A percentile compares a stretch with the other conserved stretches of the same genome.
These are phyloP conservation scores for Penicillium coprophilum DNA, from an alignment of 495 filamentous ascomycete genomes.

Conservation along the genomic window DNA sequence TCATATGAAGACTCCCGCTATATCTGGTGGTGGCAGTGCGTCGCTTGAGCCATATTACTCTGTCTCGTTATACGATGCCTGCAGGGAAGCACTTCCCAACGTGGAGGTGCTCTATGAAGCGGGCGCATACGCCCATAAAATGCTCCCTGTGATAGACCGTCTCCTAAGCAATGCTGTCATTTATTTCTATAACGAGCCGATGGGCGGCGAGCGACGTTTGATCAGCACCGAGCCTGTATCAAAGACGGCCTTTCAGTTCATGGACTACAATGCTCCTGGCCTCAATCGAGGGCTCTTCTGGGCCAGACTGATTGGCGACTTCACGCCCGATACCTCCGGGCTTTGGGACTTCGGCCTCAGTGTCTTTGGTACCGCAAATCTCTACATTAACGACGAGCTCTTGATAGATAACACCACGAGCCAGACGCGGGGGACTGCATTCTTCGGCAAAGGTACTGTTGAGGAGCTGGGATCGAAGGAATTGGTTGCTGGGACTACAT, in stretches of 20 bases:
- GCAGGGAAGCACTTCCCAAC: slow-evolving; percentile 53
- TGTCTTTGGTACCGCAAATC: slow-evolving; percentile 65
- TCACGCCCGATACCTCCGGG: slow-evolving; percentile 56
- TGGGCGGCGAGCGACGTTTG: slow-evolving; percentile 39
- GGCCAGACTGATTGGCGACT: slow-evolving; percentile 50
- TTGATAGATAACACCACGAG: slow-evolving; percentile 62
- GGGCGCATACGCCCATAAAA: slow-evolving; percentile 56
- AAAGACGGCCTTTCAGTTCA: slow-evolving; percentile 54
- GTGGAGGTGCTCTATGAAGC: slow-evolving; percentile 54
- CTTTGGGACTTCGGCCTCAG: slow-evolving; percentile 69
- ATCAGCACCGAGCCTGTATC: slow-evolving; percentile 50
- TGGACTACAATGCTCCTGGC: slow-evolving; percentile 56
- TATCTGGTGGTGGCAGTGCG: slow-evolving; percentile 75
- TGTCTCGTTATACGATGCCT: slow-evolving; percentile 61
- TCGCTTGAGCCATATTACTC: slow-evolving; percentile 73
- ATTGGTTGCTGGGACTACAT: slow-evolving; percentile 53
- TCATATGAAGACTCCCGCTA: slow-evolving; percentile 67
- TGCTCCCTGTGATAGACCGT: slow-evolving; percentile 53
- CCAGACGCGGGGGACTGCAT: slow-evolving; percentile 55
- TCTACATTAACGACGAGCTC: slow-evolving; percentile 65
- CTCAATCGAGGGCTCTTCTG: slow-evolving; percentile 50
- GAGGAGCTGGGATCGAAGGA: slow-evolving; percentile 55
- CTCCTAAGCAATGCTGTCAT: slow-evolving; percentile 51
- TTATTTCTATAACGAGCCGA: slow-evolving; percentile 54
- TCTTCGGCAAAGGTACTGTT: slow-evolving; percentile 57